Conservation (phyloP, 768 basidiomycete genomes). For the Cubamyces lactineus region DNA sequence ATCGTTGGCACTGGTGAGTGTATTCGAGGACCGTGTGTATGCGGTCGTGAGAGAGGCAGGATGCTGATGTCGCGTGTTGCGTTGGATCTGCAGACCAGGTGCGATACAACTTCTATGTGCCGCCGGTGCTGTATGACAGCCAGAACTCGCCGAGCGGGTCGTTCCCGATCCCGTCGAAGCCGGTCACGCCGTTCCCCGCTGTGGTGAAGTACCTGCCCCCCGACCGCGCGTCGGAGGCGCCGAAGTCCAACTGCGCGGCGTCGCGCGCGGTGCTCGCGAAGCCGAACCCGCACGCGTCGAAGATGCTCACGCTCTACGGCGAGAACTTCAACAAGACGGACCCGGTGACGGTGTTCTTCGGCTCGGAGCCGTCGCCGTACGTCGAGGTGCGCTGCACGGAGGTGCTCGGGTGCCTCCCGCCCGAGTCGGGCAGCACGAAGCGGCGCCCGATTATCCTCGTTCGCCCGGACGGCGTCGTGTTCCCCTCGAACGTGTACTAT, state of each 20-base stretch:
- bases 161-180: slow-evolving; percentile 80
- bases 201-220: slow-evolving; percentile 92
- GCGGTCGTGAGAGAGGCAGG: not conserved
- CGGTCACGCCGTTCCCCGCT: slow-evolving; percentile 83
- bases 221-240: slow-evolving; percentile 82
- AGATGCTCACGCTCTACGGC: slow-evolving; percentile 86
- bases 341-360: slow-evolving; percentile 84
- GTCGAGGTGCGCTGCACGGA: slow-evolving; percentile 88
- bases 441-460: slow-evolving; percentile 82
- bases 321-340: slow-evolving; percentile 88
- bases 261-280: slow-evolving; percentile 73
- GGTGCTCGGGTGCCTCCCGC: slow-evolving; percentile 80
- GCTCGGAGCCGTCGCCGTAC: slow-evolving; percentile 83
- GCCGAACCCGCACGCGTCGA: slow-evolving; percentile 75
- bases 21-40: slow-evolving; percentile 17
- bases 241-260: slow-evolving; percentile 69
- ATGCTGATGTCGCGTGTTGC: slow-evolving; percentile 15
- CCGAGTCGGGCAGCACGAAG: slow-evolving; percentile 65
- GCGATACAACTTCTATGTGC: slow-evolving; percentile 92
- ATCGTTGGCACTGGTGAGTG: slow-evolving; percentile 85
- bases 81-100: slow-evolving; percentile 66
- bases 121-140: slow-evolving; percentile 80
- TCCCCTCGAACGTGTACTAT: slow-evolving; percentile 82
- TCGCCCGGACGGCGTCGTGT: slow-evolving; percentile 83
- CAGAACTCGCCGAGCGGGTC: slow-evolving; percentile 68